Evolutionary conservation across 306 rosid genomes (phyloP).

Genomic region (Ormosia semicastrata): DNA sequence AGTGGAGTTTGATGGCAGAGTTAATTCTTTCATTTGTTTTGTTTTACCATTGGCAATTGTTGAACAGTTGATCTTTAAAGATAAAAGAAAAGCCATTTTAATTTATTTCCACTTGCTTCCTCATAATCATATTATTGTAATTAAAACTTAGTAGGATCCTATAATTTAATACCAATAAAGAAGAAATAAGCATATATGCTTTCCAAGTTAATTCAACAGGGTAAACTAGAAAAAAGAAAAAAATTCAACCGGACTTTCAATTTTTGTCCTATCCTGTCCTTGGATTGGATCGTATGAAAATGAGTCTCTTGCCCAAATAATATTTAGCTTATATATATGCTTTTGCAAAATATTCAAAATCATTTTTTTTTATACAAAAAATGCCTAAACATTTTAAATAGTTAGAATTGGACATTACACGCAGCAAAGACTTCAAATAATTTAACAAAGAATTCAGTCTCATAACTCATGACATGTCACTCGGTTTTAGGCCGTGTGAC

Average conservation of each 20-base stretch:
- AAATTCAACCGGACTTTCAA: not conserved
- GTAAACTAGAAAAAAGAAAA: too few relatives aligned
- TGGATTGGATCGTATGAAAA: not conserved
- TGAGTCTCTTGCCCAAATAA: not conserved
- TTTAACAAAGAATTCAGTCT: not conserved
- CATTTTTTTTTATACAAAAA: not conserved
- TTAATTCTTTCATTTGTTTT: conserved; percentile 51
- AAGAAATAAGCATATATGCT: not conserved
- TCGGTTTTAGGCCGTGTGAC: not conserved
- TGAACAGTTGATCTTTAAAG: conserved; percentile 35
- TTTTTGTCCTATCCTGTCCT: not conserved
- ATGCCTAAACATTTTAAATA: not conserved
- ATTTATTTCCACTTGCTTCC: conserved; percentile 9
- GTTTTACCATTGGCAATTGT: conserved; percentile 36
- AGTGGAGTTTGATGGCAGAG: conserved; percentile 35
- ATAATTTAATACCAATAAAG: not conserved
- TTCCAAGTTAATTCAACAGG: not conserved
- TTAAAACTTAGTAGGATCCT: not conserved
- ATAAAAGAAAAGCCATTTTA: conserved; percentile 31
- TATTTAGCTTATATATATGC: not conserved
- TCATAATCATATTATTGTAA: not conserved
- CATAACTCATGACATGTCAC: not conserved
- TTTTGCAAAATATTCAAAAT: not conserved
- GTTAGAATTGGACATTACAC: not conserved
- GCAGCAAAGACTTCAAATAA: not conserved